Evolutionary conservation across 306 rosid genomes (phyloP).

Genomic region (Echinosophora koreensis): DNA sequence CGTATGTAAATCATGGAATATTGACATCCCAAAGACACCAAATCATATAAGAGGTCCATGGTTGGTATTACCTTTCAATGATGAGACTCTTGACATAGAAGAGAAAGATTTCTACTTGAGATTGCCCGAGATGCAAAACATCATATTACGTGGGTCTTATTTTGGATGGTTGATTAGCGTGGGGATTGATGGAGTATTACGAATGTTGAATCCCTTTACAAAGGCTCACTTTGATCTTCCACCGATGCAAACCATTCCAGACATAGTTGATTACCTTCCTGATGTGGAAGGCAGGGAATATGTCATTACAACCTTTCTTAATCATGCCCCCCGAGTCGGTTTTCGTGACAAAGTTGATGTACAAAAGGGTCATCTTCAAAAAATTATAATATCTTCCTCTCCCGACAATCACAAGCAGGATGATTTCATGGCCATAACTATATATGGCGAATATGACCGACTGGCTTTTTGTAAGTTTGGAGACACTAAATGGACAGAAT

Average conservation of each 20-base stretch:
- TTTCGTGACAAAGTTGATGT: not conserved
- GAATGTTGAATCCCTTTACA: not conserved
- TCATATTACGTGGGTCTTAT: not conserved
- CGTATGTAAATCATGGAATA: not conserved
- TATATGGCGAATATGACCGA: not conserved
- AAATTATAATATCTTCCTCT: not conserved
- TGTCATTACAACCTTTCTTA: too few species aligned
- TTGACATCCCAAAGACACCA: not conserved
- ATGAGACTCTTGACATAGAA: not conserved
- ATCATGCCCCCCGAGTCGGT: too few species aligned
- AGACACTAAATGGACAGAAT: not conserved
- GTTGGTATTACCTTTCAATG: not conserved
- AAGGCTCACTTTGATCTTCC: not conserved
- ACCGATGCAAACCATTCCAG: not conserved
- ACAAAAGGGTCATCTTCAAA: not conserved
- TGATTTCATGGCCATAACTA: not conserved
- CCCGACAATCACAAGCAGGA: not conserved
- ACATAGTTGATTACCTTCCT: not conserved
- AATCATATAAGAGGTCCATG: not conserved
- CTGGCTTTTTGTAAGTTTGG: not conserved
- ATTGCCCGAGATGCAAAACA: not conserved
- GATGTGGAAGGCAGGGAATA: not conserved
- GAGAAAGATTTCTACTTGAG: not conserved
- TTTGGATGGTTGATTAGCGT: not conserved
- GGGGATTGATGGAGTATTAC: not conserved